phyloP scores from a whole-genome alignment of 2,329 filamentous ascomycete genomes.

The Neurospora sp. region DNA sequence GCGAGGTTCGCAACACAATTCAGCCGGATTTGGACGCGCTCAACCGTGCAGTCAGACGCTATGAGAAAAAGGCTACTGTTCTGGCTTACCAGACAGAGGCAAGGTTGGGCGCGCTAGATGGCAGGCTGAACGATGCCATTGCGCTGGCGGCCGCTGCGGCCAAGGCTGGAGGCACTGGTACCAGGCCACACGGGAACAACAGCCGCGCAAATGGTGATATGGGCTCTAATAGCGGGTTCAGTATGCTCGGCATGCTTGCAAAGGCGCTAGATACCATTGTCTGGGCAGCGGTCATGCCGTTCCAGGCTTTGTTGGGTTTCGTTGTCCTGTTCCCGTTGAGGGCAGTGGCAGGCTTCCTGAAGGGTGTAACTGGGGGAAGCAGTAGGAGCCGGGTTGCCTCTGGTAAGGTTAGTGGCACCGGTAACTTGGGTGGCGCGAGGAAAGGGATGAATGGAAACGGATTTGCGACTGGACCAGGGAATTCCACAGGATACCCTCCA shows the following conservation, averaged over 20 bases:
- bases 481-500: neutral
- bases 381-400: constrained; percentile 15
- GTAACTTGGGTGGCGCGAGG: neutral
- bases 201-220: neutral
- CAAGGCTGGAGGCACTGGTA: constrained; percentile 30
- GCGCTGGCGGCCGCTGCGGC: constrained; percentile 71
- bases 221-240: neutral
- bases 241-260: constrained; percentile 19
- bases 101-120: constrained; percentile 62
- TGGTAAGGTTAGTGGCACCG: neutral
- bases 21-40: constrained; percentile 81
- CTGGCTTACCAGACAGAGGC: constrained; percentile 68
- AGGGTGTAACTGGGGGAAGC: constrained; percentile 19
- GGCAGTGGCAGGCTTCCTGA: constrained; percentile 25
- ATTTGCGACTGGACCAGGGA: neutral
- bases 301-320: constrained; percentile 27
- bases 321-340: constrained; percentile 35
- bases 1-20: constrained; percentile 54
- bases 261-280: constrained; percentile 29
- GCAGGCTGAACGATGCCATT: constrained; percentile 64
- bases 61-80: constrained; percentile 78
- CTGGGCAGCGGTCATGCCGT: constrained; percentile 30
- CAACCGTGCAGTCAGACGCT: constrained; percentile 78
- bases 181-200: constrained; percentile 7
- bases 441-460: constrained; percentile 1